phyloP scores from a whole-genome alignment of 768 basidiomycete genomes.

The Mycena galopus region DNA sequence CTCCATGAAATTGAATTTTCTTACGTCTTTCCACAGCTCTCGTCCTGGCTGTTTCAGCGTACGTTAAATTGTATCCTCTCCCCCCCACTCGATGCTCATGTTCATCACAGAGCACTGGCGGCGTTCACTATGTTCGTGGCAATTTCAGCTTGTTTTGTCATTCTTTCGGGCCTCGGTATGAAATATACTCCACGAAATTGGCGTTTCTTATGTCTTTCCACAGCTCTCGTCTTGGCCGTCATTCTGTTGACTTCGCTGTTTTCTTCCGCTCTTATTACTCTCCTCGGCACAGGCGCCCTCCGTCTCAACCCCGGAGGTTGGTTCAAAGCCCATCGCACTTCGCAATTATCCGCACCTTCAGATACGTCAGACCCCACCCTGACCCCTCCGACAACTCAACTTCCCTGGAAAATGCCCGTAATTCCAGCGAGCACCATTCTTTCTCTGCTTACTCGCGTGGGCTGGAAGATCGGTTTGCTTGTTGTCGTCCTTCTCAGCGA shows the following conservation, averaged over 20 bases:
- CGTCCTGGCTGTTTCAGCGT: neutral
- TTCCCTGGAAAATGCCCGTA: neutral
- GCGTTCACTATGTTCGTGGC: conserved; percentile 4
- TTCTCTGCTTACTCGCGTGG: neutral
- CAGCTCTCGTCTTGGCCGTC: neutral
- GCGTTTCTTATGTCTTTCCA: neutral
- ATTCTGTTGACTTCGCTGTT: neutral
- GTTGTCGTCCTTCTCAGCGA: neutral
- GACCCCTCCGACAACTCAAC: neutral
- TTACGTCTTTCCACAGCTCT: neutral
- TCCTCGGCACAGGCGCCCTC: neutral
- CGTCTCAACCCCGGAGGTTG: neutral
- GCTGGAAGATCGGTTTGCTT: neutral
- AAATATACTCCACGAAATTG: neutral
- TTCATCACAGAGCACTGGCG: neutral
- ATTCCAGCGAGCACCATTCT: neutral
- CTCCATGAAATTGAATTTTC: neutral
- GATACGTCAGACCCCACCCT: neutral
- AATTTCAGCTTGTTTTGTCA: neutral
- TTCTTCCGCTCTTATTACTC: neutral
- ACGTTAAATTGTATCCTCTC: neutral
- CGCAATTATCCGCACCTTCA: neutral
- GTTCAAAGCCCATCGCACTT: neutral
- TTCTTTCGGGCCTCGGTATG: conserved; percentile 4
- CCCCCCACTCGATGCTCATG: neutral